Evolutionary conservation across 768 basidiomycete genomes (phyloP), one percentile per base, ranked within the genome.

Genomic region (Suillus spraguei): DNA sequence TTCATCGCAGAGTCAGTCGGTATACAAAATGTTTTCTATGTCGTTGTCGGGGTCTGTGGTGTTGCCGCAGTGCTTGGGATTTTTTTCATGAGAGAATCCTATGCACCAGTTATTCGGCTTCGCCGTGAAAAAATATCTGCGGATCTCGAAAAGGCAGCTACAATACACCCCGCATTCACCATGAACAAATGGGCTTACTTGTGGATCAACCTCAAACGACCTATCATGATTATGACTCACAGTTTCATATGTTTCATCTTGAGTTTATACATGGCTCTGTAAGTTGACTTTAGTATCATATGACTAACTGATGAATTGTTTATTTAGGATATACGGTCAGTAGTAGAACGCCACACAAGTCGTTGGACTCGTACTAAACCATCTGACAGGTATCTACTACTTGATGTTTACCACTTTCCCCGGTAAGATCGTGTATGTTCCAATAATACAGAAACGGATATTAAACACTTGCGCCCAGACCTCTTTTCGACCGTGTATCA

Each of bases 231-330:
- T 53, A 80, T 92, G 33, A 82, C 79, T 39, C 76, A 75, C 32
- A 91, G 87, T 69, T 83, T 88, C 60, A 82, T 90, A 56, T 90
- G 88, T 72, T 90, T 92, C 69, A 78, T 87, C 39, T 79, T 91
- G 59, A 90, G 88, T 70, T 77, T 87, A 59, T 91, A 90, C 68
- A 85, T 87, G 85, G 84, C 88, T 22, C 79, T 91, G 87, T 89
- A 65, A 75, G 88, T 82, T 11, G 20, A 46, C 28, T 22, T 20
- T 28, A 10, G 24, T 49, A 20, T 6, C 35, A 39, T 44, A 8
- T n/a, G 36, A 24, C 4, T 22, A 1, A 22, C 42, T 24, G 13
- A 53, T 35, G 10, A n/a, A n/a, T 35, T 33, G 47, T 64, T 72
- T 47, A 83, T 46, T 46, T 46, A 46, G 87, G 72, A 81, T 85